Evolutionary conservation across 441 rosid genomes (phyloP).

Genomic region (Jatropha podagrica): DNA sequence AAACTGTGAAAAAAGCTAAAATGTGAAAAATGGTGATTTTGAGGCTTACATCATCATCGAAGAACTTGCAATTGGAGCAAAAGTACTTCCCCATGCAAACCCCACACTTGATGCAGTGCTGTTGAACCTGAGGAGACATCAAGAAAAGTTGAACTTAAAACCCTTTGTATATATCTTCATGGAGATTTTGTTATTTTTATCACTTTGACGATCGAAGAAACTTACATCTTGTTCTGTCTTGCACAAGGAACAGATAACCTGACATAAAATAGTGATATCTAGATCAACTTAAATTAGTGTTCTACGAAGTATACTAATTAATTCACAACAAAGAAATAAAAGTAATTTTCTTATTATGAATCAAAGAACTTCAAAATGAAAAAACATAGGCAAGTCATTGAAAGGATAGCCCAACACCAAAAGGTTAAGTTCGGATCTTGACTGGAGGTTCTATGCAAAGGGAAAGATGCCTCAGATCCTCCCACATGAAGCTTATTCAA

Average conservation of each 20-base stretch:
- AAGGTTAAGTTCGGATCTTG: background rate
- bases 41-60: slow-evolving; percentile 50
- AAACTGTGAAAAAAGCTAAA: background rate
- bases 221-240: slow-evolving; percentile 57
- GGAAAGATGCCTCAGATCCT: background rate
- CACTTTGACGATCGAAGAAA: background rate
- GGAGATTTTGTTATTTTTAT: background rate
- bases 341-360: background rate
- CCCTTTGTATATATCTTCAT: background rate
- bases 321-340: background rate
- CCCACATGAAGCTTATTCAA: background rate
- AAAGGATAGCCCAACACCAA: background rate
- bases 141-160: background rate
- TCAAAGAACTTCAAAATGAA: background rate
- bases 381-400: background rate
- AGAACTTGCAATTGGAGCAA: slow-evolving; percentile 57
- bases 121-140: slow-evolving; percentile 39
- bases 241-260: slow-evolving; percentile 63
- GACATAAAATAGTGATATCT: slow-evolving; percentile 15
- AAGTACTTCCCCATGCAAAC: slow-evolving; percentile 62
- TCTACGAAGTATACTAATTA: background rate
- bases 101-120: slow-evolving; percentile 47
- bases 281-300: background rate
- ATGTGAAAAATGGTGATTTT: background rate
- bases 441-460: background rate